Base-by-base conservation (phyloP, 2,329 filamentous ascomycete species). In the Colletotrichum tofieldiae region DNA sequence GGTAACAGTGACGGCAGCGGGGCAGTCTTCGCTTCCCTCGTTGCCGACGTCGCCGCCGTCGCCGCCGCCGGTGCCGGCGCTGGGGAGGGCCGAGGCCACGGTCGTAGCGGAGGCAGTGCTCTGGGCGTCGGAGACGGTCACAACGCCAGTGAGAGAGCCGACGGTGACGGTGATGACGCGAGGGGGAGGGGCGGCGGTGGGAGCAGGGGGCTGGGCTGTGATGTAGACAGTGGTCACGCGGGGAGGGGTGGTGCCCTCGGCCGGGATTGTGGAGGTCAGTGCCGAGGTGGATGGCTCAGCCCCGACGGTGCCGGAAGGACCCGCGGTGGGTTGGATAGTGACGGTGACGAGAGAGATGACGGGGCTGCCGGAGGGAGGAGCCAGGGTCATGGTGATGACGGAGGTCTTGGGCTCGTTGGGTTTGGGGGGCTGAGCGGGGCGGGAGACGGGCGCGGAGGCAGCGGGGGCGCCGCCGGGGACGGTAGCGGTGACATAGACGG, bases 111-210 rank as follows among this genome's bases (percentile, higher is more conserved):
- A 71, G 20, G 43, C 59, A 7, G 67, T 55, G 14, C 71, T 56
- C 49, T 67, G 64, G 14, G 65, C 47, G 65, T 71, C 67, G 26
- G 67, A 73, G 60, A 74, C 65, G 26, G 73, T 74, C 11, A 74
- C 68, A 26, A 74, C 66, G 39, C 73, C 73, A 18, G 67, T 68
- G 35, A 73, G 51, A 9, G 55, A 47, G 32, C 68, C 67, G 32
- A 75, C 51, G 23, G 73, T 75, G 52, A 75, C 65, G 18, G 73
- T 72, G 9, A 75, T 64, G 54, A 75, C 72, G 54, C 66, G 60
- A 16, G 47, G 63, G 45, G 63, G 59, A 23, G 67, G 62, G 6
- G 52, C 61, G 23, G 49, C 35, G 35, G 64, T 61, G n/a, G 72
- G 56, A 4, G 61, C 64, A 8, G 64, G 63, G 2, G 71, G 56